Conservation (phyloP, 352 stramenopile genomes). For the Phytophthora sp. region DNA sequence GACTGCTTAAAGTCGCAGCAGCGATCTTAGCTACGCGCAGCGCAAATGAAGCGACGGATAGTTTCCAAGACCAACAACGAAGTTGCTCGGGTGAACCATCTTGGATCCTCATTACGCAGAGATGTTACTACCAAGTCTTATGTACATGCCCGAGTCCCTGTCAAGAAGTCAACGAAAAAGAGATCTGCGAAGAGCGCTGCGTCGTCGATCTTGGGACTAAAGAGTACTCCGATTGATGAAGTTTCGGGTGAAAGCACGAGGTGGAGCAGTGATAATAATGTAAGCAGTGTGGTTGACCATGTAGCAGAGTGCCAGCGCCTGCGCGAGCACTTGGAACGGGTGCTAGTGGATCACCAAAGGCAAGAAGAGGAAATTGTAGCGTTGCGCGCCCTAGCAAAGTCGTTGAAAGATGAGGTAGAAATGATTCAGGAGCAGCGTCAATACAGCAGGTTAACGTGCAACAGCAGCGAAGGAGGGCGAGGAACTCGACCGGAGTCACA, state of each 20-base stretch:
- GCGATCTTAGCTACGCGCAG: constrained; percentile 2
- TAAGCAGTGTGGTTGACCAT: constrained; percentile 6
- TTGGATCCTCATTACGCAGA: background rate
- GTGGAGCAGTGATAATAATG: constrained; percentile 10
- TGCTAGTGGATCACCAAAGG: constrained; percentile 49
- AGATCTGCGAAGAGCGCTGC: background rate
- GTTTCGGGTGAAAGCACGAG: background rate
- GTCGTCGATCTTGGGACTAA: constrained; percentile 12
- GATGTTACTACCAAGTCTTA: background rate
- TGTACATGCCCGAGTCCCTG: background rate
- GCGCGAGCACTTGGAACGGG: constrained; percentile 53
- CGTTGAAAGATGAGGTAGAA: constrained; percentile 64
- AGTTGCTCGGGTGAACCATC: background rate
- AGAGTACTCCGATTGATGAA: background rate
- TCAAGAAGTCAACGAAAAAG: constrained; percentile 24
- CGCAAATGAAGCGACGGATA: constrained; percentile 33
- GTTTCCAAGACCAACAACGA: background rate
- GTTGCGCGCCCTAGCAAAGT: constrained; percentile 55
- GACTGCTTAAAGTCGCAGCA: background rate
- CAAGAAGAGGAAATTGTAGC: constrained; percentile 70
- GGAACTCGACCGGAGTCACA: constrained; percentile 12
- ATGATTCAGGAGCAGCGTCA: constrained; percentile 35
- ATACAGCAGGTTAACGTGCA: background rate
- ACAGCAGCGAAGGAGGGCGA: background rate
- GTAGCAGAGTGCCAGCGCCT: constrained; percentile 45